phyloP scores from a whole-genome alignment of 805 yeast genomes.

The Candida endomychidarum region DNA sequence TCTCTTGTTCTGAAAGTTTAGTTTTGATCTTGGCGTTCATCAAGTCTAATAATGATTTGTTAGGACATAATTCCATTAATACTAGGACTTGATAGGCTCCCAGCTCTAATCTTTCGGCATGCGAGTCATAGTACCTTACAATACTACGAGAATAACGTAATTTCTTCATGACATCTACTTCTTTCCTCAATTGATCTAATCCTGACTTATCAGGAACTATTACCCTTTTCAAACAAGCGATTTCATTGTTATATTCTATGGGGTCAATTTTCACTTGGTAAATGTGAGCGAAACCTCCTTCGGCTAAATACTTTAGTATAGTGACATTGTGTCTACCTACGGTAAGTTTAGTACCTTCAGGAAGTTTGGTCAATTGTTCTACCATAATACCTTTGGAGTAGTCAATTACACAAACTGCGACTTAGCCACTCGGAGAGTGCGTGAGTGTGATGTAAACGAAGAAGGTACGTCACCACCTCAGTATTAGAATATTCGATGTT shows the following conservation, averaged over 20 bases:
- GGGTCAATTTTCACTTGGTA: slow-evolving; percentile 62
- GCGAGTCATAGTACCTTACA: slow-evolving; percentile 72
- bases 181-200: slow-evolving; percentile 62
- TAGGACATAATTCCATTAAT: slow-evolving; percentile 91
- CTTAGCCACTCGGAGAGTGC: slow-evolving; percentile 1
- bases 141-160: slow-evolving; percentile 56
- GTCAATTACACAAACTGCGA: neutral
- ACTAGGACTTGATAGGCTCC: slow-evolving; percentile 79
- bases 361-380: slow-evolving; percentile 16
- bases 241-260: slow-evolving; percentile 40
- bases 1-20: slow-evolving; percentile 73
- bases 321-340: slow-evolving; percentile 43
- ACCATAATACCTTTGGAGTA: neutral
- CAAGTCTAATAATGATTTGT: slow-evolving; percentile 80
- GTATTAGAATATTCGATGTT: too few species aligned
- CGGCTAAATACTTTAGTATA: slow-evolving; percentile 37
- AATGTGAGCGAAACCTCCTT: slow-evolving; percentile 80
- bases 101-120: slow-evolving; percentile 59
- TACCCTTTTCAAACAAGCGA: slow-evolving; percentile 73
- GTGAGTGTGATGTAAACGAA: too few species aligned
- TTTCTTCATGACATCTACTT: slow-evolving; percentile 77
- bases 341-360: slow-evolving; percentile 37
- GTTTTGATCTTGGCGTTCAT: slow-evolving; percentile 85
- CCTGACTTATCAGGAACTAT: slow-evolving; percentile 71
- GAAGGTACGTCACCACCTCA: too few species aligned